Evolutionary conservation across 495 filamentous ascomycete genomes (phyloP).

Genomic region (Aspergillus sparsus): DNA sequence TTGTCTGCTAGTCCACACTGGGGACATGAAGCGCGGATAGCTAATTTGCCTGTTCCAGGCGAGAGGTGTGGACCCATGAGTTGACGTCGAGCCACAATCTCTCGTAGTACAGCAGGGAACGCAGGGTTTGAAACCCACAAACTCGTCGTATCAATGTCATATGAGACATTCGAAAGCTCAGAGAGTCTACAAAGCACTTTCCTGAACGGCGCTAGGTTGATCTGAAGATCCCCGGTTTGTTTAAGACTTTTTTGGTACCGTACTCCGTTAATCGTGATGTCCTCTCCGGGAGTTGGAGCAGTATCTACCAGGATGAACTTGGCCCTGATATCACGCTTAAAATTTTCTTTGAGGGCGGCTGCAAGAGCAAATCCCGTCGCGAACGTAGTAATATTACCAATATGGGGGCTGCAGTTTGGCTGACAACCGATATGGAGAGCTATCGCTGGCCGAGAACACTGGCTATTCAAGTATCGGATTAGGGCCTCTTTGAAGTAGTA

Average conservation of each 20-base stretch:
- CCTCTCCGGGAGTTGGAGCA: slow-evolving; percentile 23
- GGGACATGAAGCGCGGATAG: slow-evolving; percentile 29
- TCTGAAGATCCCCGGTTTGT: slow-evolving; percentile 13
- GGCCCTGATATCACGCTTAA: slow-evolving; percentile 21
- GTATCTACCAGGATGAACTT: slow-evolving; percentile 32
- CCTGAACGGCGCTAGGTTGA: slow-evolving; percentile 17
- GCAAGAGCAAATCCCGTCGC: slow-evolving; percentile 30
- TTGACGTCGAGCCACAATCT: slow-evolving; percentile 18
- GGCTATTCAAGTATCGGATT: slow-evolving; percentile 11
- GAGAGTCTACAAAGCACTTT: slow-evolving; percentile 22
- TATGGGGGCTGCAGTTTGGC: slow-evolving; percentile 32
- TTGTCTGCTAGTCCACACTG: slow-evolving; percentile 30
- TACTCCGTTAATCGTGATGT: slow-evolving; percentile 19
- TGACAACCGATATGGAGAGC: slow-evolving; percentile 29
- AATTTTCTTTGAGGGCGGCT: slow-evolving; percentile 17
- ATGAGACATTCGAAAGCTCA: slow-evolving; percentile 23
- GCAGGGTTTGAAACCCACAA: slow-evolving; percentile 21
- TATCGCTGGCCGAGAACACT: slow-evolving; percentile 26
- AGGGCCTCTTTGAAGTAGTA: slow-evolving; percentile 21
- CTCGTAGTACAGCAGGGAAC: slow-evolving; percentile 19
- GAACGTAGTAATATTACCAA: slow-evolving; percentile 31
- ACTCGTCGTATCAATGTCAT: slow-evolving; percentile 18
- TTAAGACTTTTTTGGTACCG: slow-evolving; percentile 29
- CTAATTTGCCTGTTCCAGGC: slow-evolving; percentile 28
- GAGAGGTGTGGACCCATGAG: slow-evolving; percentile 27